A percentile compares a stretch with the other conserved stretches of the same genome.
Evolutionary conservation across 2,329 filamentous ascomycete species (phyloP).

Genomic region (Nigrograna mackinnonii): DNA sequence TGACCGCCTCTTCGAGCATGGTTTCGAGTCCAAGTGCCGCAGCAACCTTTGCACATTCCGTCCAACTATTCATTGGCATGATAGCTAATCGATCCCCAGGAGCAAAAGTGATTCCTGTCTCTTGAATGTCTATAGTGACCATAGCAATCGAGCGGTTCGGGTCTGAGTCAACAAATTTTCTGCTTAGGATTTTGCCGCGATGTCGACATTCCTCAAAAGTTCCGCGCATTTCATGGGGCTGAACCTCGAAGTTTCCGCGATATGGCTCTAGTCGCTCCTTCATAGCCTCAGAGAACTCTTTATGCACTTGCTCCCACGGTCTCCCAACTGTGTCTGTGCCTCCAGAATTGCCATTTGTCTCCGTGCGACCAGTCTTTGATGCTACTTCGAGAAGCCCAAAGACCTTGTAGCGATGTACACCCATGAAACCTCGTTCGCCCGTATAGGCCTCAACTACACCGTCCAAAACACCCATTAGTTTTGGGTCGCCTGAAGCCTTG

Average conservation of each 20-base stretch:
- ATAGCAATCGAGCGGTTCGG: conserved; percentile 50
- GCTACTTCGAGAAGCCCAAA: conserved; percentile 60
- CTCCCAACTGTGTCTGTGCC: conserved; percentile 16
- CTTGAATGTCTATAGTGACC: conserved; percentile 56
- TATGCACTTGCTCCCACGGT: conserved; percentile 26
- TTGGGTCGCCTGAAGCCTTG: conserved; percentile 52
- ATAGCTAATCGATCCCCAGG: conserved; percentile 58
- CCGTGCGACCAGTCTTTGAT: conserved; percentile 57
- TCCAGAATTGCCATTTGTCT: conserved; percentile 27
- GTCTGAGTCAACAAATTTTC: conserved; percentile 54
- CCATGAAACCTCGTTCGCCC: conserved; percentile 61
- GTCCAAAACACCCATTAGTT: conserved; percentile 57
- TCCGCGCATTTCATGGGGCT: conserved; percentile 59
- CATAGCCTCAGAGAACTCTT: conserved; percentile 56
- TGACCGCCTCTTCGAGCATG: conserved; percentile 48
- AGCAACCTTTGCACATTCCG: conserved; percentile 59
- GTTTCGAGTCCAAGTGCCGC: conserved; percentile 55
- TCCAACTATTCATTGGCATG: conserved; percentile 60
- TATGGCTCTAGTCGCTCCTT: conserved; percentile 58
- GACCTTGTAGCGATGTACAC: conserved; percentile 60
- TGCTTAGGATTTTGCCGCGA: conserved; percentile 48
- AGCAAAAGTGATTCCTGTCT: conserved; percentile 58
- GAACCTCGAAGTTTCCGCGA: conserved; percentile 50
- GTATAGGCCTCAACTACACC: conserved; percentile 61
- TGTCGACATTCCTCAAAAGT: conserved; percentile 61